phyloP scores from a whole-genome alignment of 768 basidiomycete species.

The Lactifluus volemus region DNA sequence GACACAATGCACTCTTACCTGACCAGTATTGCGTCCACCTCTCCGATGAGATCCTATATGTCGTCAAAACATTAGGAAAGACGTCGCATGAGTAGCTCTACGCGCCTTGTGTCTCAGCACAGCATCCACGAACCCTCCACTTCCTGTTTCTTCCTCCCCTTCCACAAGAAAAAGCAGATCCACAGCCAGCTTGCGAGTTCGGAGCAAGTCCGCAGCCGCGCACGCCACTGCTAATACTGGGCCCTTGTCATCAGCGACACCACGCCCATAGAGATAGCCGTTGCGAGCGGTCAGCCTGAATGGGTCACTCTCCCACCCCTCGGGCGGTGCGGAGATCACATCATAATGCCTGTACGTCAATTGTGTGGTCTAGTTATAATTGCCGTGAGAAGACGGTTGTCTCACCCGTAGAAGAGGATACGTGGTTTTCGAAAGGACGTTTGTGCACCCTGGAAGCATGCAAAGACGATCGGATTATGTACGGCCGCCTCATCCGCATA shows the following conservation, averaged over 20 bases:
- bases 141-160: constrained; percentile 96
- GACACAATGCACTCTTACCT: constrained; percentile 38
- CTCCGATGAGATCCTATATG: constrained; percentile 68
- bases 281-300: constrained; percentile 76
- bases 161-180: constrained; percentile 91
- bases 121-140: constrained; percentile 73
- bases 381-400: neutral
- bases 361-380: neutral
- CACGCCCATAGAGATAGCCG: constrained; percentile 85
- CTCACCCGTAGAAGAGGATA: constrained; percentile 85
- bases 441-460: constrained; percentile 71
- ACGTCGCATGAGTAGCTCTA: neutral
- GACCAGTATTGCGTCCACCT: constrained; percentile 83
- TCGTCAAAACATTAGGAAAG: neutral
- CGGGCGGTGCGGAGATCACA: constrained; percentile 72
- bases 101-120: constrained; percentile 67
- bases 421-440: constrained; percentile 51
- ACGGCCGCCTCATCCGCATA: constrained; percentile 53
- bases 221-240: constrained; percentile 88
- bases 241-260: constrained; percentile 93
- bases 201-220: constrained; percentile 76
- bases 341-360: constrained; percentile 75
- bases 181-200: constrained; percentile 62
- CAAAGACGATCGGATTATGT: constrained; percentile 82
- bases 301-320: constrained; percentile 78